phyloP scores from a whole-genome alignment of 345 rosid genomes.

The Durio zibethinus region DNA sequence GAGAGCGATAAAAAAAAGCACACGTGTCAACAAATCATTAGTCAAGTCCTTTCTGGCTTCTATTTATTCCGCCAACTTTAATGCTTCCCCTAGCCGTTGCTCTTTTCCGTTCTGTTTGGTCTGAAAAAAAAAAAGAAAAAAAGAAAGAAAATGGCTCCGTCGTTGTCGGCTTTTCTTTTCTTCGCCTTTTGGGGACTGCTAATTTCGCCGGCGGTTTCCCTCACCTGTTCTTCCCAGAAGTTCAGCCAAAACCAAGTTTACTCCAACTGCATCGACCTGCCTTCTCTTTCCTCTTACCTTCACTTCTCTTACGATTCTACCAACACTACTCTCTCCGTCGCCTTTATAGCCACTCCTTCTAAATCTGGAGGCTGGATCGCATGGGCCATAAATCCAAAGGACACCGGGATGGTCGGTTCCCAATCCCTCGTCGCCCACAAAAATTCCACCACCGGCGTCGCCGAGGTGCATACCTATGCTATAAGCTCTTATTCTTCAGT shows the following conservation, averaged over 20 bases:
- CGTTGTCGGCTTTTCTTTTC: conserved; percentile 6
- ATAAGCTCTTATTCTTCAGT: conserved; percentile 32
- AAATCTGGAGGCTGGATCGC: conserved; percentile 59
- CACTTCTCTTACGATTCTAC: conserved; percentile 67
- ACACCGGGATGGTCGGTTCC: conserved; percentile 64
- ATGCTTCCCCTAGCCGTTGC: background rate
- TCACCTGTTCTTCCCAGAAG: conserved; percentile 53
- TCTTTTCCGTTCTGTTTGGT: background rate
- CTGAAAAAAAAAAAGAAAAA: background rate
- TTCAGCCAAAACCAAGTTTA: conserved; percentile 42
- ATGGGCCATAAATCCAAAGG: conserved; percentile 72
- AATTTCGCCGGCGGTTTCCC: conserved; percentile 47
- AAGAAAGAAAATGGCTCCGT: conserved; percentile 13
- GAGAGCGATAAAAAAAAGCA: too few relatives aligned
- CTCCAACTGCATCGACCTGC: conserved; percentile 63
- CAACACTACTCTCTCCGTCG: conserved; percentile 62
- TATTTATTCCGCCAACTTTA: conserved; percentile 19
- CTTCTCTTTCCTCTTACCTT: conserved; percentile 58
- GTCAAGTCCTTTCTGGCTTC: background rate
- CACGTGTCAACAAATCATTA: background rate
- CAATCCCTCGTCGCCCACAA: conserved; percentile 57
- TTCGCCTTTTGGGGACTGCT: conserved; percentile 20
- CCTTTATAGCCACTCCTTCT: conserved; percentile 57
- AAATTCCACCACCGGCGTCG: conserved; percentile 30
- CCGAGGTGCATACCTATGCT: conserved; percentile 43